phyloP scores from a whole-genome alignment of 768 basidiomycete genomes.

The Boletus subparvulus region DNA sequence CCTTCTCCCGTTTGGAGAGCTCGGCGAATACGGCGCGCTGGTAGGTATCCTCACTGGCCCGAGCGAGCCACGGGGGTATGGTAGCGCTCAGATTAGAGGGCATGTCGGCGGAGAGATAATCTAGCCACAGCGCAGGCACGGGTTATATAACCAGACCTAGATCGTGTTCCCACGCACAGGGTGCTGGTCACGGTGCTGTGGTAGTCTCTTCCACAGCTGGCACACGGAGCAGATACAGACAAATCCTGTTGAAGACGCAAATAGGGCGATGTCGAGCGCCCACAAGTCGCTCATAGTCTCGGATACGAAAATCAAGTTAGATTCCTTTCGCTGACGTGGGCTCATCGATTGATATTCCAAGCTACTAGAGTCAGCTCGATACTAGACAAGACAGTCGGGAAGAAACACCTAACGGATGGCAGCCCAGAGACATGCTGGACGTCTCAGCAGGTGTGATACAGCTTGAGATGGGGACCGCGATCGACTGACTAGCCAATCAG shows the following conservation, averaged over 20 bases:
- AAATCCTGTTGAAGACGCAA: neutral
- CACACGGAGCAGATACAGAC: neutral
- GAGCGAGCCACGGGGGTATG: constrained; percentile 19
- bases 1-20: constrained; percentile 40
- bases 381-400: constrained; percentile 69
- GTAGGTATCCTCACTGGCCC: constrained; percentile 8
- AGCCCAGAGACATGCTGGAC: constrained; percentile 85
- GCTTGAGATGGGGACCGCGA: neutral
- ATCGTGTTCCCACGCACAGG: constrained; percentile 19
- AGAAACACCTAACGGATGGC: constrained; percentile 66
- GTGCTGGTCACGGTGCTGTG: no score
- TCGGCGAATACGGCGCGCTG: constrained; percentile 34
- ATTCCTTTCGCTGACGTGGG: constrained; percentile 37
- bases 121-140: neutral
- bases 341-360: constrained; percentile 5
- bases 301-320: constrained; percentile 33
- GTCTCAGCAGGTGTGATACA: constrained; percentile 61
- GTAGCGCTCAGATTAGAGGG: neutral
- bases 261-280: constrained; percentile 18
- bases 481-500: constrained; percentile 38
- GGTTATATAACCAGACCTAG: neutral
- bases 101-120: constrained; percentile 5
- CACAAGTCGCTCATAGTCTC: constrained; percentile 24
- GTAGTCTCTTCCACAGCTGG: no score
- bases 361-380: constrained; percentile 71